Evolutionary conservation across 345 rosid genomes (phyloP), one percentile per base, ranked within the genome.

Genomic region (Barbarea vulgaris): DNA sequence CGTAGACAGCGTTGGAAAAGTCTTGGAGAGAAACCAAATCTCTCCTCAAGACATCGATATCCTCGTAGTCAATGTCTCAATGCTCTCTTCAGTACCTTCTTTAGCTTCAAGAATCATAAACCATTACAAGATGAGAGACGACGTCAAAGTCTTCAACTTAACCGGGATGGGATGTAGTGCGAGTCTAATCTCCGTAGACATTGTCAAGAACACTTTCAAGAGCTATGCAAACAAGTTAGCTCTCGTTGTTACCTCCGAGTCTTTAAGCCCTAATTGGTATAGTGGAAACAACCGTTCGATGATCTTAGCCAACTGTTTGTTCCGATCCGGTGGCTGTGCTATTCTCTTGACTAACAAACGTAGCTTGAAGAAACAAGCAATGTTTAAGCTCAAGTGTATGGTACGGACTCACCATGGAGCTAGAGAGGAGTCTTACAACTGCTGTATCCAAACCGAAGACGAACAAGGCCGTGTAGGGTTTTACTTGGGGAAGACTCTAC

Each of bases 161-260:
- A 80, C 97, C 0, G 95, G 96, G 8, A 91, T 94, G 96, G 98
- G 97, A 0, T 94, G 98, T 10, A 91, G 98, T 69, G 96, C 98
- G 33, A 91, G 96, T 80, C 79, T 91, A 22, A 81, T 94, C 34
- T 85, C 98, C 1, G 67, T 91, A 6, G 90, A 91, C 57, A 70
- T 91, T 39, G 95, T 85, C 39, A 89, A 82, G 12, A 87, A 77
- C 79, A 22, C 87, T 13, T 90, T 94, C 52, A 91, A 83, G 44
- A 78, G 83, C 4, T 60, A 84, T 27, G 80, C 87, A 28, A 85
- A 91, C 66, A 50, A 65, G 72, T 57, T 78, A 18, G 96, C 96
- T 12, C 80, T 94, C 4, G 70, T 90, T 3, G 84, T 84, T 21
- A 85, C 97, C 4, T 88, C 98, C 0, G 98, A 94, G 64, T 90